Evolutionary conservation across 179 eudicot genomes (phyloP).

Genomic region (Nepenthes alata): DNA sequence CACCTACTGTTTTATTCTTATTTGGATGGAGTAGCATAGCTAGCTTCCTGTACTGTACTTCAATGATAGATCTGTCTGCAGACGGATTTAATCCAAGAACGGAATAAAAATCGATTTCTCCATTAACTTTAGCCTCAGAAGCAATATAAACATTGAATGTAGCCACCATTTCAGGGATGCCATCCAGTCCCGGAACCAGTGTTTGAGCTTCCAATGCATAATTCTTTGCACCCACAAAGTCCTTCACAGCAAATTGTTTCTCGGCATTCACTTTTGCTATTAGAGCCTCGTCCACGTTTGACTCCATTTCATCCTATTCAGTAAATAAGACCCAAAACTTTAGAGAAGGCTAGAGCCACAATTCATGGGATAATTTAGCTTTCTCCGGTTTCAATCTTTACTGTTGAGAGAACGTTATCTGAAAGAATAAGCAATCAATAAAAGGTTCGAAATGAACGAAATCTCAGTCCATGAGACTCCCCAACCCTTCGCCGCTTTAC

Average conservation of each 20-base stretch:
- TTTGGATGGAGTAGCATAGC: constrained; percentile 40
- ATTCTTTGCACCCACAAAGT: constrained; percentile 28
- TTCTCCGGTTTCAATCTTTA: too few relatives aligned
- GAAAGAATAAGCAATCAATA: too few relatives aligned
- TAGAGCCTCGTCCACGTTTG: constrained; percentile 32
- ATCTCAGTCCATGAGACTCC: too few relatives aligned
- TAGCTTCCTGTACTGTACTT: constrained; percentile 31
- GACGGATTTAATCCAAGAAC: constrained; percentile 31
- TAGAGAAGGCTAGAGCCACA: background rate
- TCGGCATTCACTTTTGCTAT: constrained; percentile 33
- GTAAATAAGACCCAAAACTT: background rate
- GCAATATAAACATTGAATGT: constrained; percentile 31
- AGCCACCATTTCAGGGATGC: constrained; percentile 37
- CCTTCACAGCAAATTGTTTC: constrained; percentile 32
- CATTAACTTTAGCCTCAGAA: constrained; percentile 25
- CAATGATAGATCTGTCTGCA: constrained; percentile 28
- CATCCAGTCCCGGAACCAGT: constrained; percentile 30
- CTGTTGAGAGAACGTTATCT: too few relatives aligned
- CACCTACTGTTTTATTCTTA: constrained; percentile 34
- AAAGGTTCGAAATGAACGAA: too few relatives aligned
- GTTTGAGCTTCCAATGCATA: constrained; percentile 29
- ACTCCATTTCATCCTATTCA: constrained; percentile 23
- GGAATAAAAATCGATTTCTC: constrained; percentile 31
- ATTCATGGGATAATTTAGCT: too few relatives aligned
- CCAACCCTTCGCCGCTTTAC: too few relatives aligned